Evolutionary conservation across 2,329 filamentous ascomycete species (phyloP).

Genomic region (Penicillium nordicum): DNA sequence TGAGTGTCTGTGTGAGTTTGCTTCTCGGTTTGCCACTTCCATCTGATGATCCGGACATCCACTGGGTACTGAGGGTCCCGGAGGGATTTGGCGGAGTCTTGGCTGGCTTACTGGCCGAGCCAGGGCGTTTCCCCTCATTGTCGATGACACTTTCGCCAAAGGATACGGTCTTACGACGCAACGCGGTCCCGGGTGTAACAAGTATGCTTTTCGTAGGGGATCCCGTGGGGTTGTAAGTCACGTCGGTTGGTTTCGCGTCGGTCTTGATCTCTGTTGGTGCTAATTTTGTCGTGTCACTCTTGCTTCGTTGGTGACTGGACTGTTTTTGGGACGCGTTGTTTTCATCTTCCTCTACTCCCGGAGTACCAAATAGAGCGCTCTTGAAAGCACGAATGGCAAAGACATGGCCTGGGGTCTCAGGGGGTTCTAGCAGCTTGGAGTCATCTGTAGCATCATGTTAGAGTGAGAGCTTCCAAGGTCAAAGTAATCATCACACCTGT

Average conservation of each 20-base stretch:
- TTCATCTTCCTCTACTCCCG: slow-evolving; percentile 49
- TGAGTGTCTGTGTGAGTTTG: slow-evolving; percentile 40
- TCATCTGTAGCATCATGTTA: slow-evolving; percentile 24
- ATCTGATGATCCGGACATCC: slow-evolving; percentile 35
- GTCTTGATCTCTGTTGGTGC: slow-evolving; percentile 20
- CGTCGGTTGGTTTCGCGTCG: slow-evolving; percentile 21
- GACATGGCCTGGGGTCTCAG: slow-evolving; percentile 63
- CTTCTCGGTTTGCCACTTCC: slow-evolving; percentile 36
- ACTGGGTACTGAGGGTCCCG: slow-evolving; percentile 48
- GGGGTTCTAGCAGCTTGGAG: slow-evolving; percentile 57
- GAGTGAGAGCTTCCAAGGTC: not conserved
- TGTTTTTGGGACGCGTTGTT: slow-evolving; percentile 17
- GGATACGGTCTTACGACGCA: slow-evolving; percentile 58
- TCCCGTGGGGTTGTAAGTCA: slow-evolving; percentile 30
- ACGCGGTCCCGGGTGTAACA: slow-evolving; percentile 59
- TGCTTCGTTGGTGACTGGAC: slow-evolving; percentile 19
- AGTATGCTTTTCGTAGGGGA: slow-evolving; percentile 62
- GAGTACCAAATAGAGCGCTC: slow-evolving; percentile 63
- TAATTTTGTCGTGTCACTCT: slow-evolving; percentile 21
- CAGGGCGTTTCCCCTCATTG: slow-evolving; percentile 52
- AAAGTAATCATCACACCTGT: slow-evolving; percentile 13
- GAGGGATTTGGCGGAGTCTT: slow-evolving; percentile 46
- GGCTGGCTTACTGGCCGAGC: slow-evolving; percentile 43
- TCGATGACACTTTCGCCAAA: slow-evolving; percentile 57
- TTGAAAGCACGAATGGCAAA: slow-evolving; percentile 67